Evolutionary conservation across 345 rosid species (phyloP).

Genomic region (Firmiana major): DNA sequence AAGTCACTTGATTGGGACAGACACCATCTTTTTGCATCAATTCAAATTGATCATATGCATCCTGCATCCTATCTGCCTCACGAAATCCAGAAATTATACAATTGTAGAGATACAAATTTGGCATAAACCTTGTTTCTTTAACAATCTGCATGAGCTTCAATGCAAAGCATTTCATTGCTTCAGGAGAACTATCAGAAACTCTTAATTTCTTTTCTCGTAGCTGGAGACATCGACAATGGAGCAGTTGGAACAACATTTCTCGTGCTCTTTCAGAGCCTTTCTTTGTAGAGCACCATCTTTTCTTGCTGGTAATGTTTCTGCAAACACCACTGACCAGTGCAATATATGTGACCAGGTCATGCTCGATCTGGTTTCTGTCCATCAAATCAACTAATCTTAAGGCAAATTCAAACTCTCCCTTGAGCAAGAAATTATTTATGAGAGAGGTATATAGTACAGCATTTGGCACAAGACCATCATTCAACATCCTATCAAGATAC

Average conservation of each 20-base stretch:
- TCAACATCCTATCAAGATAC: constrained; percentile 59
- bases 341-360: constrained; percentile 36
- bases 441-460: constrained; percentile 53
- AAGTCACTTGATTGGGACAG: constrained; percentile 64
- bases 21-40: constrained; percentile 49
- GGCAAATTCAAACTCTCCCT: constrained; percentile 51
- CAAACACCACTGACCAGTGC: constrained; percentile 48
- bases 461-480: constrained; percentile 57
- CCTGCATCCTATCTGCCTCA: constrained; percentile 41
- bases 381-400: constrained; percentile 50
- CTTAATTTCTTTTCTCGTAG: constrained; percentile 21
- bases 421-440: constrained; percentile 42
- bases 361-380: constrained; percentile 39
- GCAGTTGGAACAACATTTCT: constrained; percentile 42
- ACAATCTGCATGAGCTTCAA: constrained; percentile 43
- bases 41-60: constrained; percentile 52
- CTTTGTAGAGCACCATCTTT: constrained; percentile 24
- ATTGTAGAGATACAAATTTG: constrained; percentile 54
- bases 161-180: constrained; percentile 40
- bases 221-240: constrained; percentile 30
- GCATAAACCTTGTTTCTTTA: constrained; percentile 36
- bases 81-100: constrained; percentile 44
- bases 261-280: constrained; percentile 32
- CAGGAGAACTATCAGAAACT: constrained; percentile 23
- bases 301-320: constrained; percentile 24